Base-by-base conservation (phyloP, 2,329 filamentous ascomycete species). In the Ophiostoma perfectum region DNA sequence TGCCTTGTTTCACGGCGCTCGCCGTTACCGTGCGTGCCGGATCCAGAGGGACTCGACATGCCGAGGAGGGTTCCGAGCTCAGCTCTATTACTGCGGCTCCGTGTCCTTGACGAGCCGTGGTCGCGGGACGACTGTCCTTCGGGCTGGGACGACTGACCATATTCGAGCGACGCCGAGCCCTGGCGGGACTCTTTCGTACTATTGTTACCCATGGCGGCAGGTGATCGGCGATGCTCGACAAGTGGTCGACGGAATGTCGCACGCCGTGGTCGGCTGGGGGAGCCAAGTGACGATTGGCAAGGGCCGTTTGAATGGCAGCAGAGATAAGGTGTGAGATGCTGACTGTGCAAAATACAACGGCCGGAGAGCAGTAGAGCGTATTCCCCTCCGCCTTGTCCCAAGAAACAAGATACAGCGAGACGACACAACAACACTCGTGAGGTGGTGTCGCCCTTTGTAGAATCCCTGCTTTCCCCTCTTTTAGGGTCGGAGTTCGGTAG, bases 1-100 rank as follows among this genome's bases (percentile, higher is more conserved):
- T 94, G 91, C 76, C 90, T 93, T 7, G 93, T 97, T 80, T 98
- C 94, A 69, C 92, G 86, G 69, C 92, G 89, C 60, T 63, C 60
- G 55, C 55, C 55, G 39, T 41, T 12, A 39, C 39, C 39, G 18
- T 42, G 38, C 7, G 39, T 63, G 36, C 55, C 55, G 11, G 60
- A 18, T 5, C 39, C 8, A 9, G 38, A n/a, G 3, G 58, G 38
- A 8, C 16, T 14, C 14, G 58, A 62, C 11, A 63, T 42, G 39
- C 60, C 60, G 39, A 63, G 60, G 16, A 63, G 7, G 12, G 60
- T 77, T 39, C 78, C 77, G 16, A 86, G 74, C 52, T 86, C 83
- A 8, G 78, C 77, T 27, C 84, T 78, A 71, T 78, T 81, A 49
- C 74, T 71, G 64, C 74, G 76, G 60, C 73, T 74, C 65, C 77